These are phyloP conservation scores for Fusarium sp. DNA, from an alignment of 2,329 filamentous ascomycete species.

Conservation along the genomic window DNA sequence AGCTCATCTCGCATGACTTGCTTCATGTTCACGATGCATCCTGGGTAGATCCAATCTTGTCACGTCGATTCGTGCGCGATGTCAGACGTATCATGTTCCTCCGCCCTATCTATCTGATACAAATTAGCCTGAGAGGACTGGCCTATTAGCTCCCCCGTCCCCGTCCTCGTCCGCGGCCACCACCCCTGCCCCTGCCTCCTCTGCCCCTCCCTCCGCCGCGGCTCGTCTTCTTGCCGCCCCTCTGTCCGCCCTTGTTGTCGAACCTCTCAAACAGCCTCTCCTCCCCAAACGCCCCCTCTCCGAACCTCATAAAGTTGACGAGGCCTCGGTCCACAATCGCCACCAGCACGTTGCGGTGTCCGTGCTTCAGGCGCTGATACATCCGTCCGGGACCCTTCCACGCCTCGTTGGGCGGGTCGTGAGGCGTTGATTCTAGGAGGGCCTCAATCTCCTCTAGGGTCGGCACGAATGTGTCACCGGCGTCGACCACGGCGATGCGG, in stretches of 20 bases:
- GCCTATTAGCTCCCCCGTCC: conserved; percentile 37
- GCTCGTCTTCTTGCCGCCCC: conserved; percentile 56
- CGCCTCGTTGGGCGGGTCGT: conserved; percentile 65
- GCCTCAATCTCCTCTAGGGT: conserved; percentile 77
- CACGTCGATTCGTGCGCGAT: conserved; percentile 18
- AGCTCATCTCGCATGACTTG: conserved; percentile 9
- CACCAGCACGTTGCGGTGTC: conserved; percentile 83
- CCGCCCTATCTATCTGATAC: conserved; percentile 24
- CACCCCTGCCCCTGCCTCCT: conserved; percentile 48
- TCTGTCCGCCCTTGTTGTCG: conserved; percentile 53
- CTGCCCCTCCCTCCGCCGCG: conserved; percentile 57
- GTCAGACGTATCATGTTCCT: conserved; percentile 17
- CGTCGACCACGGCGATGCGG: conserved; percentile 83
- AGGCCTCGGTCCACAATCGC: conserved; percentile 92
- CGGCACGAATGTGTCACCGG: conserved; percentile 77
- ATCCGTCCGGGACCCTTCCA: conserved; percentile 61
- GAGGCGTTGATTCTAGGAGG: conserved; percentile 80
- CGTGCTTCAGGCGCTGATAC: conserved; percentile 85
- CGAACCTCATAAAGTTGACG: conserved; percentile 86
- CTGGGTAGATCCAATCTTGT: background rate
- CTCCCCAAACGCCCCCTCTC: conserved; percentile 81
- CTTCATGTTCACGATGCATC: background rate
- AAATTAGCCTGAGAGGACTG: background rate
- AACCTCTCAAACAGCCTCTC: conserved; percentile 77
- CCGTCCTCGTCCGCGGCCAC: conserved; percentile 44